phyloP scores from a whole-genome alignment of 1,284 basidiomycete genomes.

The Leccinum subrobustum region DNA sequence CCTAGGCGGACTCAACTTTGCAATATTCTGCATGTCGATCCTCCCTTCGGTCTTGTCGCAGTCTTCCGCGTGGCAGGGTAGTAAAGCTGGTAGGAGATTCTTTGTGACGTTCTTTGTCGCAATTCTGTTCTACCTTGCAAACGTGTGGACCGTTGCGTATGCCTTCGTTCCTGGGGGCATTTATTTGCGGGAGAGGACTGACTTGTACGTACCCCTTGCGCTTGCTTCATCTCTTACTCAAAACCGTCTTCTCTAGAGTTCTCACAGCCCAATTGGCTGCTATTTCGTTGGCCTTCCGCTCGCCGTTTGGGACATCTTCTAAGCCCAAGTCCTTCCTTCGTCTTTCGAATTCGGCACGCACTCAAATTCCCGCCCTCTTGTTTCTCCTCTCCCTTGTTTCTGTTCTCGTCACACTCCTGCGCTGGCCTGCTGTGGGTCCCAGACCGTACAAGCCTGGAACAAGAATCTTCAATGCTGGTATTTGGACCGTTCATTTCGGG shows the following conservation, averaged over 20 bases:
- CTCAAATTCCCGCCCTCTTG: slow-evolving; percentile 35
- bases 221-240: background rate
- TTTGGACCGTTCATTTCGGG: slow-evolving; percentile 93
- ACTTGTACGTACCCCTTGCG: slow-evolving; percentile 42
- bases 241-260: slow-evolving; percentile 40
- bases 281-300: slow-evolving; percentile 49
- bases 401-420: slow-evolving; percentile 53
- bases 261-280: slow-evolving; percentile 48
- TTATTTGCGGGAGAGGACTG: slow-evolving; percentile 79
- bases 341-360: slow-evolving; percentile 16
- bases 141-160: slow-evolving; percentile 87
- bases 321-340: slow-evolving; percentile 2
- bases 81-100: slow-evolving; percentile 47
- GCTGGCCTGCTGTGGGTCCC: slow-evolving; percentile 46
- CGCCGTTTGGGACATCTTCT: slow-evolving; percentile 27
- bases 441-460: slow-evolving; percentile 66
- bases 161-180: slow-evolving; percentile 89
- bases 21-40: slow-evolving; percentile 67
- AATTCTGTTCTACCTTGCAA: slow-evolving; percentile 65
- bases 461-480: slow-evolving; percentile 80
- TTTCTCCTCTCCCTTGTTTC: slow-evolving; percentile 49
- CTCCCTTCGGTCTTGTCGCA: slow-evolving; percentile 52
- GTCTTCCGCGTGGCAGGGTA: slow-evolving; percentile 35
- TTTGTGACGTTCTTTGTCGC: slow-evolving; percentile 63
- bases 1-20: slow-evolving; percentile 64